Evolutionary conservation across 257 asterid species (phyloP).

Genomic region (Perilla frutescens): DNA sequence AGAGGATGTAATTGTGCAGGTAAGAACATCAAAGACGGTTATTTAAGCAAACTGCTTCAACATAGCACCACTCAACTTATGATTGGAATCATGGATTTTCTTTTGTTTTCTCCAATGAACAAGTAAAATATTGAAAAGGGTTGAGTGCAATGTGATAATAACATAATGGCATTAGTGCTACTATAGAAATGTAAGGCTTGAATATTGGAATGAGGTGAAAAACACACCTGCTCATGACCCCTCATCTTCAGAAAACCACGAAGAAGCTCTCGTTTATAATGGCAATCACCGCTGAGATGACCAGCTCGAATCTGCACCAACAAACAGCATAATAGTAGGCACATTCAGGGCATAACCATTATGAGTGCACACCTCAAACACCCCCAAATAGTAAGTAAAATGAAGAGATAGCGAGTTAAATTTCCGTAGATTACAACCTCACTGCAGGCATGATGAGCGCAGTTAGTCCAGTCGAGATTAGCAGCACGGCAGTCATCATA

Average conservation of each 20-base stretch:
- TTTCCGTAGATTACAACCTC: constrained; percentile 52
- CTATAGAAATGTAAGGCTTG: background rate
- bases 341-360: background rate
- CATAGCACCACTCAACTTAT: background rate
- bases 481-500: constrained; percentile 88
- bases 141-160: constrained; percentile 1
- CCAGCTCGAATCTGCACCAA: constrained; percentile 75
- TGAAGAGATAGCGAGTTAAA: background rate
- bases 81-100: background rate
- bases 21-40: no score
- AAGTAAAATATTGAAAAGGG: background rate
- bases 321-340: constrained; percentile 5
- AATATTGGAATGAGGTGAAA: constrained; percentile 25
- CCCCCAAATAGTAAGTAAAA: background rate
- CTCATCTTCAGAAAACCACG: constrained; percentile 69
- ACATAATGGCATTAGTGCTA: background rate
- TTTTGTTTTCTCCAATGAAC: no score
- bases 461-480: constrained; percentile 79
- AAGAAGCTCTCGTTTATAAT: constrained; percentile 79
- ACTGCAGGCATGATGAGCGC: constrained; percentile 94
- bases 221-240: constrained; percentile 81
- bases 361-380: background rate
- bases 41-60: background rate
- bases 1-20: background rate
- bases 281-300: constrained; percentile 95